Conservation (phyloP, 495 filamentous ascomycete species). For the Talaromyces ruber region DNA sequence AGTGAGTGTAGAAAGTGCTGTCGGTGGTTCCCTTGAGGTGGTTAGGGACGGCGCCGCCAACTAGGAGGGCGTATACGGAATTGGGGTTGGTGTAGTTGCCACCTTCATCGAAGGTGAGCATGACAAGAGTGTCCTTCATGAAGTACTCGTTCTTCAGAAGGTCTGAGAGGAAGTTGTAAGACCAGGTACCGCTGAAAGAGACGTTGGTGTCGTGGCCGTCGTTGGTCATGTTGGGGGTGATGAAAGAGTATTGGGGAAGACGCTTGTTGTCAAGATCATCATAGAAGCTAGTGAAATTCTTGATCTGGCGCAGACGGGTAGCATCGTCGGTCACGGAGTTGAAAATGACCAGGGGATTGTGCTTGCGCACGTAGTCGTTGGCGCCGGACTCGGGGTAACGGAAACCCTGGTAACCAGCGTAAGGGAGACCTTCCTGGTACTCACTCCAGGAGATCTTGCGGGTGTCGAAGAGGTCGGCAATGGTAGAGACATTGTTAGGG, state of each 20-base stretch:
- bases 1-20: constrained; percentile 63
- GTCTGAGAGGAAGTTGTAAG: constrained; percentile 48
- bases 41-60: constrained; percentile 57
- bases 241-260: constrained; percentile 65
- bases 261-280: constrained; percentile 46
- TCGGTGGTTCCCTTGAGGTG: constrained; percentile 54
- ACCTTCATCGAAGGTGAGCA: constrained; percentile 63
- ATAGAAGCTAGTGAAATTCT: constrained; percentile 59
- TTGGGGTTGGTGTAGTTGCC: constrained; percentile 47
- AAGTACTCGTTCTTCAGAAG: constrained; percentile 58
- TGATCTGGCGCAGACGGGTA: constrained; percentile 52
- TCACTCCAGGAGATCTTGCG: constrained; percentile 58
- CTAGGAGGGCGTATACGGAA: constrained; percentile 49
- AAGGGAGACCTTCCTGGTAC: constrained; percentile 64
- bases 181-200: constrained; percentile 49
- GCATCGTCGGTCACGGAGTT: constrained; percentile 47
- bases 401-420: constrained; percentile 55
- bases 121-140: constrained; percentile 57
- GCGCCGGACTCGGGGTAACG: constrained; percentile 45
- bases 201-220: constrained; percentile 64
- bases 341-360: constrained; percentile 57
- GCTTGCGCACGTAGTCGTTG: constrained; percentile 68
- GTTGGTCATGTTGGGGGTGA: constrained; percentile 71
- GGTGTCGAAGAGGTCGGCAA: constrained; percentile 62
- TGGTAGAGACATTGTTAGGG: constrained; percentile 54